Percentiles rank a stretch among this genome's conserved stretches.
These are phyloP conservation scores for Ophiocordyceps camponoti-leonardi DNA, from an alignment of 2,329 filamentous ascomycete genomes.

Conservation along the genomic window DNA sequence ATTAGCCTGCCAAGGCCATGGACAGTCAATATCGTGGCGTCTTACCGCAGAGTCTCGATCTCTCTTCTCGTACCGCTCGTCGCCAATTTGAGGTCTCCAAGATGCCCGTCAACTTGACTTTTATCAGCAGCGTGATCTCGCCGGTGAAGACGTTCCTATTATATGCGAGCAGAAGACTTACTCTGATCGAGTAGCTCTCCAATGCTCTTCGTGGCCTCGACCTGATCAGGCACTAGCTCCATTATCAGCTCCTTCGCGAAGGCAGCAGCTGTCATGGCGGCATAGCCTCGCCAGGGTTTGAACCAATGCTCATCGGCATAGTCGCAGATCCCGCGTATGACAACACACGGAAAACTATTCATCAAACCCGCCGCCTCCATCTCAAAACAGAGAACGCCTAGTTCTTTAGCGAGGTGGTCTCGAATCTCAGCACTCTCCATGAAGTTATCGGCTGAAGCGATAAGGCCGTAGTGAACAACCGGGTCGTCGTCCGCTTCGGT, in stretches of 20 bases:
- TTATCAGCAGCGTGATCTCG: not conserved
- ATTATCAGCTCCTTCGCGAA: conserved; percentile 9
- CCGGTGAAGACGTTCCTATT: too few relatives aligned
- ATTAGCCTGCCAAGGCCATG: not conserved
- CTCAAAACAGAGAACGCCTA: not conserved
- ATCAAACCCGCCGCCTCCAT: conserved; percentile 1
- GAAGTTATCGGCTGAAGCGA: not conserved
- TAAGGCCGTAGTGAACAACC: conserved; percentile 6
- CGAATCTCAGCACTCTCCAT: not conserved
- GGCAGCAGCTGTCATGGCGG: conserved; percentile 10
- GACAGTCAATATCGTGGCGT: not conserved
- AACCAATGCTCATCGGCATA: conserved; percentile 15
- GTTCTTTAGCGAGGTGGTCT: conserved; percentile 11
- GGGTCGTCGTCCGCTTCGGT: conserved; percentile 1
- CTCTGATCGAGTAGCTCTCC: not conserved
- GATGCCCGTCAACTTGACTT: not conserved
- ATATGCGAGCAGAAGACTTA: too few relatives aligned
- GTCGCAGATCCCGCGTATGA: conserved; percentile 17
- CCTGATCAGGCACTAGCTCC: not conserved
- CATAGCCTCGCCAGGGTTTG: conserved; percentile 12
- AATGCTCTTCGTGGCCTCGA: not conserved
- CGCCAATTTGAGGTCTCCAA: not conserved
- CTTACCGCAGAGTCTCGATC: not conserved
- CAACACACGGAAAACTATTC: conserved; percentile 11
- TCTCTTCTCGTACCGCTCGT: not conserved